Evolutionary conservation across 1,284 basidiomycete species (phyloP).

Genomic region (Mycosarcoma maydis): DNA sequence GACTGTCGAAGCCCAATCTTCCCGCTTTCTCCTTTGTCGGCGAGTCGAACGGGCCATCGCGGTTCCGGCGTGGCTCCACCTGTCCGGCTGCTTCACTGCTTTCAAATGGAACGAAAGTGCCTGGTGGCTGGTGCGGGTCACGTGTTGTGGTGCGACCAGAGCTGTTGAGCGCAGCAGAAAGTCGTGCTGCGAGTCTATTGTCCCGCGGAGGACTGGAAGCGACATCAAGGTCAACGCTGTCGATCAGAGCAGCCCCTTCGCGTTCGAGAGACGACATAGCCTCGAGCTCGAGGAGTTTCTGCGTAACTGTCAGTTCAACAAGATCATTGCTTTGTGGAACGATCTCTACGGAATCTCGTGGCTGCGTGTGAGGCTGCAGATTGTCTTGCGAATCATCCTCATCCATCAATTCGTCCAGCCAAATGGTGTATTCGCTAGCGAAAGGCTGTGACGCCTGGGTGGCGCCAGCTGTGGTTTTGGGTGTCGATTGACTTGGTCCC

Average conservation of each 20-base stretch:
- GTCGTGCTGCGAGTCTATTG: conserved; percentile 6
- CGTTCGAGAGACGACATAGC: conserved; percentile 12
- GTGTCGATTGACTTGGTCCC: conserved; percentile 37
- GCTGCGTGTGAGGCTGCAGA: conserved; percentile 3
- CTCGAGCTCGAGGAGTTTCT: conserved; percentile 31
- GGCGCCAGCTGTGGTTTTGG: conserved; percentile 6
- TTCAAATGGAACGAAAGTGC: conserved; percentile 8
- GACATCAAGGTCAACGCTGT: conserved; percentile 26
- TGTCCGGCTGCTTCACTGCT: conserved; percentile 12
- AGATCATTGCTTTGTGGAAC: background rate
- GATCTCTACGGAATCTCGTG: background rate
- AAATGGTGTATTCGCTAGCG: conserved; percentile 33
- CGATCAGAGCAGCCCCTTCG: background rate
- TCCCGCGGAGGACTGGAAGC: conserved; percentile 39
- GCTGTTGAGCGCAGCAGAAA: conserved; percentile 29
- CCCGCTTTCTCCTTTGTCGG: conserved; percentile 35
- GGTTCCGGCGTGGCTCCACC: conserved; percentile 1
- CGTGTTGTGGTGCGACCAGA: conserved; percentile 10
- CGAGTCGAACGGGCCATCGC: conserved; percentile 35
- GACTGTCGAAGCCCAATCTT: conserved; percentile 40
- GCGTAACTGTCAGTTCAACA: conserved; percentile 21
- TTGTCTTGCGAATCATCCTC: conserved; percentile 19
- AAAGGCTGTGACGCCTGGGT: conserved; percentile 29
- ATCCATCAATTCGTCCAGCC: conserved; percentile 40
- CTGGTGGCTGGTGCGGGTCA: background rate